These are phyloP conservation scores for Spinellus fusiger DNA, from an alignment of 192 early-diverging fungal genomes.

Conservation along the genomic window DNA sequence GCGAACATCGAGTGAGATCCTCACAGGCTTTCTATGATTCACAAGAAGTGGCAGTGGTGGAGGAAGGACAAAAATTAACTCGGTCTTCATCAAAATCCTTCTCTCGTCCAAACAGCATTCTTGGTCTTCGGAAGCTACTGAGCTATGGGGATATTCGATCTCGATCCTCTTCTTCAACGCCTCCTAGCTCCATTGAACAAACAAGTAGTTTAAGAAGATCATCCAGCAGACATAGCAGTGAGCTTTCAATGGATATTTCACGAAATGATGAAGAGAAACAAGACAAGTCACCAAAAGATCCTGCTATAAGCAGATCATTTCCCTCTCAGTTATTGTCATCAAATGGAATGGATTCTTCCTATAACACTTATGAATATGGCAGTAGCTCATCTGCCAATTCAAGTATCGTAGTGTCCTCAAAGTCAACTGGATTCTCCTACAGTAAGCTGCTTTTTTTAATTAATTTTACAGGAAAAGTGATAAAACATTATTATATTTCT, in stretches of 20 bases:
- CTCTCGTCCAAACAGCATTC: conserved; percentile 2
- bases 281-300: neutral
- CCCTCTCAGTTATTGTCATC: neutral
- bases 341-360: neutral
- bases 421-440: no score
- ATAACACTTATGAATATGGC: neutral
- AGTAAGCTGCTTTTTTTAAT: no score
- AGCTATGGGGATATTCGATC: neutral
- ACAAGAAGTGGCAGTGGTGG: neutral
- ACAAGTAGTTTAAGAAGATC: no score
- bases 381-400: neutral
- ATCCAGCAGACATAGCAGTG: no score
- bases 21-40: neutral
- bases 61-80: neutral
- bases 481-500: no score
- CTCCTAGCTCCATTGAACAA: neutral
- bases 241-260: no score
- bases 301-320: neutral
- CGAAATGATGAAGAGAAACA: neutral
- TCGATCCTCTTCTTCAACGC: neutral
- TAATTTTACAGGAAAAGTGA: no score
- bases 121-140: conserved; percentile 17
- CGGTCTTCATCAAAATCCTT: conserved; percentile 14
- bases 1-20: conserved; percentile 8
- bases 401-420: no score